These are phyloP conservation scores for Salix koriyanagi DNA, from an alignment of 345 rosid genomes.

Conservation along the genomic window DNA sequence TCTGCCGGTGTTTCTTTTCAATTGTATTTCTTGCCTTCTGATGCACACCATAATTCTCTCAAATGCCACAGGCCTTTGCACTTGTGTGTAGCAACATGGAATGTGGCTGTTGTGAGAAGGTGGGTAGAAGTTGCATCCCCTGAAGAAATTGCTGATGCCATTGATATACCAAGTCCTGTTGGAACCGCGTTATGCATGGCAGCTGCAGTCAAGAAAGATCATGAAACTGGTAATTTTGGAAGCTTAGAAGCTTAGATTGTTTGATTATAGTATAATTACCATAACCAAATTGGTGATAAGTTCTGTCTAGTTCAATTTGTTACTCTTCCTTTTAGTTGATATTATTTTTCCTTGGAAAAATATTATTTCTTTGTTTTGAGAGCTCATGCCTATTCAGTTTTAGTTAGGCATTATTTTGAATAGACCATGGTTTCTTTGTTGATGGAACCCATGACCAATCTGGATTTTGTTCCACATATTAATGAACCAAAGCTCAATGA, in stretches of 20 bases:
- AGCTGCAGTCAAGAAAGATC: constrained; percentile 83
- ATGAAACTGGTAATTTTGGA: constrained; percentile 63
- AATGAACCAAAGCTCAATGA: no score
- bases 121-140: constrained; percentile 81
- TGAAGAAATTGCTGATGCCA: constrained; percentile 65
- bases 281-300: neutral
- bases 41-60: constrained; percentile 3
- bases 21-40: neutral
- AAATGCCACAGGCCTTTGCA: constrained; percentile 73
- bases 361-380: no score
- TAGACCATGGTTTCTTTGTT: no score
- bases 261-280: neutral
- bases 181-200: constrained; percentile 97
- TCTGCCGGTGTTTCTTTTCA: no score
- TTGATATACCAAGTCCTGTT: constrained; percentile 68
- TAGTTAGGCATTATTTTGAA: no score
- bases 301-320: no score
- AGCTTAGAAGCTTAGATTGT: neutral
- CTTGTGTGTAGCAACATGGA: constrained; percentile 81
- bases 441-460: no score
- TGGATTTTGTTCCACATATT: no score
- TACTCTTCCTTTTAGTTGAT: no score
- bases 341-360: no score
- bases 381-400: no score
- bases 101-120: constrained; percentile 83